Percentiles rank a stretch among this genome's conserved stretches.
These are phyloP conservation scores for Claviceps sorghi DNA, from an alignment of 2,329 filamentous ascomycete species.

Conservation along the genomic window DNA sequence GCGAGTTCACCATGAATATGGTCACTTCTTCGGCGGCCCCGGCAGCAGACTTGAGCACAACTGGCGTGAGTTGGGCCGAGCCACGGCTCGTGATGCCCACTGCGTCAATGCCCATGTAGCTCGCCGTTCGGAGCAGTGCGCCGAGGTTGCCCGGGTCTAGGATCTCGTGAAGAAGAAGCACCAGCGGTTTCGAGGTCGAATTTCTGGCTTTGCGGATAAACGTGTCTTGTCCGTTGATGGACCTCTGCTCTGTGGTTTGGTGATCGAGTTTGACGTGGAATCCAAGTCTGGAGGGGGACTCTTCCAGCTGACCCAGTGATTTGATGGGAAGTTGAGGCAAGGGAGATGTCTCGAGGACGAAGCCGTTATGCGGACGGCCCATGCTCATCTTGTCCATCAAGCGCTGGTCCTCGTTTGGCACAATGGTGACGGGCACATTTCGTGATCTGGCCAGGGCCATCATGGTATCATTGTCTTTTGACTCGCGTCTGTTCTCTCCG, in stretches of 20 bases:
- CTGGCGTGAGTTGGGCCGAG: slow-evolving; percentile 59
- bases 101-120: slow-evolving; percentile 80
- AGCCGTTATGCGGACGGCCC: slow-evolving; percentile 78
- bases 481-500: slow-evolving; percentile 38
- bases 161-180: slow-evolving; percentile 62
- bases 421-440: slow-evolving; percentile 40
- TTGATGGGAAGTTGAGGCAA: slow-evolving; percentile 57
- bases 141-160: slow-evolving; percentile 84
- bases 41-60: slow-evolving; percentile 74
- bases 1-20: slow-evolving; percentile 54
- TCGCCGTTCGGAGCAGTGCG: slow-evolving; percentile 73
- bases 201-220: slow-evolving; percentile 26
- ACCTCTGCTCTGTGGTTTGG: slow-evolving; percentile 60
- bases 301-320: slow-evolving; percentile 35
- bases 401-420: slow-evolving; percentile 46
- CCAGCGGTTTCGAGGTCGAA: slow-evolving; percentile 43
- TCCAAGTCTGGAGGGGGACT: slow-evolving; percentile 28
- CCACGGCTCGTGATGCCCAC: slow-evolving; percentile 61
- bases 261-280: slow-evolving; percentile 47
- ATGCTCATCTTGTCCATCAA: slow-evolving; percentile 72
- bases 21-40: slow-evolving; percentile 73
- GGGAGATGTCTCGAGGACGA: slow-evolving; percentile 73
- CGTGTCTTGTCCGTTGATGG: slow-evolving; percentile 52
- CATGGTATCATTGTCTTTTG: slow-evolving; percentile 29
- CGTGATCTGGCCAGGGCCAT: slow-evolving; percentile 31